Evolutionary conservation across 768 basidiomycete species (phyloP).

Genomic region (Tulasnella sp.): DNA sequence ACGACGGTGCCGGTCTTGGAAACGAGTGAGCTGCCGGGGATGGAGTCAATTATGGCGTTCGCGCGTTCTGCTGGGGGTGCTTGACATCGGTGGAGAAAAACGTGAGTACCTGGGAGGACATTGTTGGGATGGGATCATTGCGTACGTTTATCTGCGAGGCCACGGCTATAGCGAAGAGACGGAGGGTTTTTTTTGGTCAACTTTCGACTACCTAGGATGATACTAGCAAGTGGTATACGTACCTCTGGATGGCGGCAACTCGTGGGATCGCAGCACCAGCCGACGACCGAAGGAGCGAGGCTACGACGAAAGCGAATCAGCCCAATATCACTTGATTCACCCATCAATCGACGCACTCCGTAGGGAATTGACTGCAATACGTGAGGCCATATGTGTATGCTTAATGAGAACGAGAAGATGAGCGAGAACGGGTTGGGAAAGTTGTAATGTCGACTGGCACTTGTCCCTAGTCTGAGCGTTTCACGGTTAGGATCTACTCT

Average conservation of each 20-base stretch:
- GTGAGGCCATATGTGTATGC: background rate
- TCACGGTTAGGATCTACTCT: background rate
- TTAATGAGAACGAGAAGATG: background rate
- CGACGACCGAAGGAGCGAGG: conserved; percentile 16
- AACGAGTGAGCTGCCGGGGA: conserved; percentile 65
- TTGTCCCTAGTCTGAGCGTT: background rate
- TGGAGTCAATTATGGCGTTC: conserved; percentile 76
- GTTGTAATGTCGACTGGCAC: conserved; percentile 1
- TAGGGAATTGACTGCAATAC: conserved; percentile 3
- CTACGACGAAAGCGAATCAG: background rate
- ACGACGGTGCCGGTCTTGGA: conserved; percentile 92
- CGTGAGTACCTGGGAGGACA: background rate
- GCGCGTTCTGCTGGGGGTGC: conserved; percentile 79
- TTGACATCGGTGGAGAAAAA: conserved; percentile 22
- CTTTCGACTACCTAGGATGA: background rate
- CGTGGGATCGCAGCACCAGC: conserved; percentile 17
- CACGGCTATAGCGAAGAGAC: conserved; percentile 2
- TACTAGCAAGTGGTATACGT: background rate
- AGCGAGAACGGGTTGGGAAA: conserved; percentile 7
- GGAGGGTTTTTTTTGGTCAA: too few species aligned
- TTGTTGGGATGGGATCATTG: background rate
- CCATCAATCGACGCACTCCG: background rate
- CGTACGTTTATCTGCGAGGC: conserved; percentile 16
- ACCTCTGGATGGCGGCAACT: conserved; percentile 17
- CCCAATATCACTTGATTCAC: conserved; percentile 1